phyloP scores from a whole-genome alignment of 1,284 basidiomycete genomes.

The Afroboletus lepidellus region DNA sequence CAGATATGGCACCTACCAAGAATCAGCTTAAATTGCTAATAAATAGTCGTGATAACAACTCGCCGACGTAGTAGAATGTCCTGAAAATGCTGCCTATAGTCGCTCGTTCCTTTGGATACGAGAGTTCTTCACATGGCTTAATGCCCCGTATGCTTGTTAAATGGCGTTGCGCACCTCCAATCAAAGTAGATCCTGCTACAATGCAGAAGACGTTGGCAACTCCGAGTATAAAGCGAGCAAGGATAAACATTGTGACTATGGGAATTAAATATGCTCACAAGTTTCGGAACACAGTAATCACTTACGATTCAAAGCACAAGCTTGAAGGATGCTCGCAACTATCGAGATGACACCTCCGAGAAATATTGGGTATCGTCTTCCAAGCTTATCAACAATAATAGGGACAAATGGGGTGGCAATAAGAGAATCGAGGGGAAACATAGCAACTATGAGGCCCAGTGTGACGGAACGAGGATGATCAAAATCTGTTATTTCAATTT shows the following conservation, averaged over 20 bases:
- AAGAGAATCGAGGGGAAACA: slow-evolving; percentile 18
- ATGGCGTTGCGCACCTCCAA: slow-evolving; percentile 8
- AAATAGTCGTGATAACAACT: not conserved
- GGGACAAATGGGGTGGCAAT: slow-evolving; percentile 12
- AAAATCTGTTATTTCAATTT: slow-evolving; percentile 10
- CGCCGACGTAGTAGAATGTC: slow-evolving; percentile 11
- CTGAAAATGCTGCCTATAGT: slow-evolving; percentile 11
- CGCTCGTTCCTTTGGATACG: slow-evolving; percentile 14
- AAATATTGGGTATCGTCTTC: slow-evolving; percentile 19
- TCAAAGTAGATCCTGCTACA: slow-evolving; percentile 16
- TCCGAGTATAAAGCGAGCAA: slow-evolving; percentile 20
- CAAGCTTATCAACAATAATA: slow-evolving; percentile 10
- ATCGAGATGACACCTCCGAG: slow-evolving; percentile 8
- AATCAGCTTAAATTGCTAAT: not conserved
- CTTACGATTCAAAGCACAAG: slow-evolving; percentile 12
- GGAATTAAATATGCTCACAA: not conserved
- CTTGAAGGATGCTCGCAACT: slow-evolving; percentile 16
- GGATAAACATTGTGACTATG: slow-evolving; percentile 16
- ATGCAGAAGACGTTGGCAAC: slow-evolving; percentile 7
- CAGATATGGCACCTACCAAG: slow-evolving; percentile 8
- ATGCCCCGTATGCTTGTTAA: not conserved
- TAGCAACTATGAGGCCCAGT: slow-evolving; percentile 12
- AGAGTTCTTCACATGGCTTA: not conserved
- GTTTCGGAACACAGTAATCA: not conserved
- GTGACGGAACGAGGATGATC: slow-evolving; percentile 16